Base-by-base conservation (phyloP, 2,329 filamentous ascomycete species). In the Fusarium fujikuroi region DNA sequence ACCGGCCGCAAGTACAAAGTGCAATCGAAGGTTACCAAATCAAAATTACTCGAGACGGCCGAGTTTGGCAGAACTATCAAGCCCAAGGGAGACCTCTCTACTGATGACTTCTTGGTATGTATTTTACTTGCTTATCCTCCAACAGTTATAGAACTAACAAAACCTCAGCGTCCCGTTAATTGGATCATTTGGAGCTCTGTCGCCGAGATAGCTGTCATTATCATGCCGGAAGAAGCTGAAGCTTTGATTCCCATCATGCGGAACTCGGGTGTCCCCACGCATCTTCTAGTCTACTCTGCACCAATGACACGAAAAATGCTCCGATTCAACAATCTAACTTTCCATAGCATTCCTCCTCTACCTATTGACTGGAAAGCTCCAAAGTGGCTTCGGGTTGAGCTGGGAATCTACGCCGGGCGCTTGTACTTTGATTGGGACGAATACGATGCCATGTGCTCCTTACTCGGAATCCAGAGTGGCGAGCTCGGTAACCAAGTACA, bases 151-250 rank as follows among this genome's bases (percentile, higher is more conserved):
- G 12, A 39, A 53, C 72, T 76, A n/a, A 76, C 52, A 23, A 18
- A 32, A 9, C n/a, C 39, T 74, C 70, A 85, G 64, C 81, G 84
- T 5, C 82, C 86, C 0, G 86, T 91, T 0, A 87, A 89, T 32
- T 93, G 89, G 90, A 75, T 92, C 3, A 76, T 92, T 0, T 91
- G 86, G 85, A 88, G 86, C 62, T 74, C 73, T 0, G n/a, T 77
- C 1, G 80, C 80, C 1, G 77, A 87, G 11, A 85, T 82, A 0
- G 90, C 86, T 0, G 70, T 93, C 0, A 77, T 92, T 4, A 77
- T 92, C 9, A 88, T 88, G 28, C 88, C 89, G 0, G 90, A 92
- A 71, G 91, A 93, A 77, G 89, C 87, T 0, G 88, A 92, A 59
- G 54, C 74, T 0, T 66, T 92, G 1, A 83, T 92, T 8, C 83